phyloP scores from a whole-genome alignment of 352 stramenopile species.

The Phytophthora pisi region DNA sequence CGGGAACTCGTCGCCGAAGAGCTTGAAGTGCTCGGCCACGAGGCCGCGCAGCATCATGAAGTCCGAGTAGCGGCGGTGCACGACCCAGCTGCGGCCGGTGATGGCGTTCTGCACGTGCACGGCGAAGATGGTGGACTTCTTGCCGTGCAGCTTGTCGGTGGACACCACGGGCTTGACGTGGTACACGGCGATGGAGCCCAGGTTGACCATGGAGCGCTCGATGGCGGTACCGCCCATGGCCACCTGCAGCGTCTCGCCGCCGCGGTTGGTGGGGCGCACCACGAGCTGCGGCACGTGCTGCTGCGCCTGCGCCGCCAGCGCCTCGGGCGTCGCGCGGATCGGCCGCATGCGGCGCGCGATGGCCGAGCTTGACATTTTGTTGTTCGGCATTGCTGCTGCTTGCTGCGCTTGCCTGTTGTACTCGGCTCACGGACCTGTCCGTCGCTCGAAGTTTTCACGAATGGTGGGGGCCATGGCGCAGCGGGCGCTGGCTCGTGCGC shows the following conservation, averaged over 20 bases:
- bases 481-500: constrained; percentile 31
- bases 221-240: constrained; percentile 68
- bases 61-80: constrained; percentile 71
- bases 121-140: constrained; percentile 62
- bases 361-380: constrained; percentile 36
- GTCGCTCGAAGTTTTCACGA: constrained; percentile 37
- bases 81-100: constrained; percentile 70
- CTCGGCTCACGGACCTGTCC: constrained; percentile 21
- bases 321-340: constrained; percentile 29
- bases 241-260: constrained; percentile 43
- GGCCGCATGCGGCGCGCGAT: constrained; percentile 30
- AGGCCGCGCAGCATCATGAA: constrained; percentile 66
- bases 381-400: constrained; percentile 39
- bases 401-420: neutral
- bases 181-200: constrained; percentile 64
- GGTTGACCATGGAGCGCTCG: constrained; percentile 67
- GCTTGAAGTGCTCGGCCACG: constrained; percentile 57
- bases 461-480: constrained; percentile 19
- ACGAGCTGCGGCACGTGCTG: constrained; percentile 51
- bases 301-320: constrained; percentile 10
- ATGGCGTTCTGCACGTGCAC: constrained; percentile 80
- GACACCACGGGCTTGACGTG: constrained; percentile 55
- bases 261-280: constrained; percentile 39
- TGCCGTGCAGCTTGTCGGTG: constrained; percentile 35
- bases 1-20: constrained; percentile 59